Base-by-base conservation (phyloP, 805 yeast species). In the Candida parachauliodes region DNA sequence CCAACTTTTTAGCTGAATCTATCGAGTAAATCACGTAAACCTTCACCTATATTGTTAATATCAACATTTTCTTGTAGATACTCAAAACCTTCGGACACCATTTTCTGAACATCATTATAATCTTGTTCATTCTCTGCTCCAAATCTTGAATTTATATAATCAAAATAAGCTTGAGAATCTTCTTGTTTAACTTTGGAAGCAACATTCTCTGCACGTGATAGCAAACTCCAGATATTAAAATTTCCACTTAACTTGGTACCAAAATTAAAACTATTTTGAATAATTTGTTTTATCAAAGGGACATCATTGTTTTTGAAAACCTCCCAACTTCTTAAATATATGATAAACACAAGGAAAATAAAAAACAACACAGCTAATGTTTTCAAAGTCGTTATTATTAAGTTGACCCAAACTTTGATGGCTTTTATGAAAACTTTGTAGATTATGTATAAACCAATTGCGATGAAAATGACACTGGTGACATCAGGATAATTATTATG, bases 321-420 rank as follows among this genome's bases (percentile, higher is more conserved):
- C 14, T 42, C 38, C 40, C 44, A 44, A 1, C 63, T 62, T 26
- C 63, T 42, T 10, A 52, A 29, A 33, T 55, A 56, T 1, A 57
- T 32, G 14, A 47, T 27, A 15, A 48, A 39, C 4, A 43, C 43
- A 7, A 49, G 11, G 20, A 39, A 12, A 8, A 55, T 22, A 21
- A 52, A 24, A 1, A 45, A 25, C 26, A 55, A 17, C 3, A 46
- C 32, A 4, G 52, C 30, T n/a, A 47, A 29, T 2, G 50, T 31
- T 39, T 55, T 59, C 16, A 55, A n/a, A 14, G 45, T 34, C 7
- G 46, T 29, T n/a, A 54, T 32, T 7, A 57, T 29, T 26, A 55
- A 31, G 3, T 37, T 28, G n/a, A 52, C 16, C 60, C 62, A 55
- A 40, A 56, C 39, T 34, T 35, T 40, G 7, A 56, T 17, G 10